phyloP scores from a whole-genome alignment of 768 basidiomycete genomes.

The Dentipellis sp. region DNA sequence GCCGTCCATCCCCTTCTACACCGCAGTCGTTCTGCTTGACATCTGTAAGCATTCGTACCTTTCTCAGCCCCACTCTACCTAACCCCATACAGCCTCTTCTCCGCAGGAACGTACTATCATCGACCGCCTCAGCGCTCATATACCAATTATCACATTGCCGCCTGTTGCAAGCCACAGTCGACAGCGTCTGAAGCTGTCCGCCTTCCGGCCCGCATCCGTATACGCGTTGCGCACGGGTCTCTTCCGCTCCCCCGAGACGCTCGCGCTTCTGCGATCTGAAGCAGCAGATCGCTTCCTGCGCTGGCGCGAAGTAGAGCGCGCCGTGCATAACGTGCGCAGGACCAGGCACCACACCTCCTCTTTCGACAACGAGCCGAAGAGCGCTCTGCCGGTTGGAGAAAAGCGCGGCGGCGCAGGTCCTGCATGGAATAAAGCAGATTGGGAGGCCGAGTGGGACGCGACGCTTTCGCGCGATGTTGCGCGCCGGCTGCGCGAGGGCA shows the following conservation, averaged over 20 bases:
- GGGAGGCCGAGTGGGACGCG: slow-evolving; percentile 60
- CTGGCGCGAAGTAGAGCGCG: slow-evolving; percentile 63
- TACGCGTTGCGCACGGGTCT: slow-evolving; percentile 47
- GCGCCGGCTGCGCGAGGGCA: slow-evolving; percentile 33
- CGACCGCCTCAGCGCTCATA: slow-evolving; percentile 37
- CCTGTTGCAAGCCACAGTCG: slow-evolving; percentile 2
- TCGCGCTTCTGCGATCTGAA: slow-evolving; percentile 48
- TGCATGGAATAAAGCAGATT: slow-evolving; percentile 50
- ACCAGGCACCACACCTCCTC: background rate
- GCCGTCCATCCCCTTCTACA: slow-evolving; percentile 48
- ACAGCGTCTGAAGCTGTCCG: slow-evolving; percentile 28
- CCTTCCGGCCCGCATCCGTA: slow-evolving; percentile 45
- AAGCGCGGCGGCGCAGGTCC: background rate
- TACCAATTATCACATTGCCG: slow-evolving; percentile 50
- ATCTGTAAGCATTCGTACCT: slow-evolving; percentile 21
- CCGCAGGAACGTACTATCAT: slow-evolving; percentile 25
- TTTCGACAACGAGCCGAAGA: no score
- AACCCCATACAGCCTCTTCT: background rate
- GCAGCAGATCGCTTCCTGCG: slow-evolving; percentile 61
- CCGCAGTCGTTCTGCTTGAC: slow-evolving; percentile 47
- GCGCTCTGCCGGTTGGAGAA: background rate
- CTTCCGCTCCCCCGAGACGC: slow-evolving; percentile 55
- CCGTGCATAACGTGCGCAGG: slow-evolving; percentile 33
- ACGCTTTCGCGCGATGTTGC: slow-evolving; percentile 57
- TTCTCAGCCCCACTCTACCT: background rate